Conservation (phyloP, 2,329 filamentous ascomycete genomes). For the Xylogone sp. region DNA sequence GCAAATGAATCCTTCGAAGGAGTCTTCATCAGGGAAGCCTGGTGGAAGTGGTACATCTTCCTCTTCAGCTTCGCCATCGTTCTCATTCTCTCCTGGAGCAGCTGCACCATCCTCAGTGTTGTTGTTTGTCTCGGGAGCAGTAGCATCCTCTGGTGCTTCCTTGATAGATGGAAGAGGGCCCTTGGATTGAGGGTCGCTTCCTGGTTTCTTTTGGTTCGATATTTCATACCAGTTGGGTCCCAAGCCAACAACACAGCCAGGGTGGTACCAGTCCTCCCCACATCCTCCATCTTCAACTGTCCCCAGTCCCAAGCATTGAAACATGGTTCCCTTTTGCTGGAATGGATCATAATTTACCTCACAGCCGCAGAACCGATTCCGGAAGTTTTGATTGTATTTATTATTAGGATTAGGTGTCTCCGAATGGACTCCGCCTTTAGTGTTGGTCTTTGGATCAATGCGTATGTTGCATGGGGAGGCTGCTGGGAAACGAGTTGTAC, state of each 20-base stretch:
- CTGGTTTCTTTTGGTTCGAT: conserved; percentile 31
- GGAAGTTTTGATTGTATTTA: conserved; percentile 94
- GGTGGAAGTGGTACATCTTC: conserved; percentile 69
- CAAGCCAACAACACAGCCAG: conserved; percentile 82
- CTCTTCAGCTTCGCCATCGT: conserved; percentile 41
- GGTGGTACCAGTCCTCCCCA: conserved; percentile 97
- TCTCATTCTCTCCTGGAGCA: conserved; percentile 1
- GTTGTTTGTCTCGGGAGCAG: conserved; percentile 10
- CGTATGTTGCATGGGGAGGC: conserved; percentile 74
- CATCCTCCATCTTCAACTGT: conserved; percentile 79
- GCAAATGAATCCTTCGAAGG: conserved; percentile 87
- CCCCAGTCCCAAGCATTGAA: conserved; percentile 87
- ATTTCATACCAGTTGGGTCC: conserved; percentile 68
- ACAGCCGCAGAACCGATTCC: conserved; percentile 89
- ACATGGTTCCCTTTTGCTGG: conserved; percentile 95
- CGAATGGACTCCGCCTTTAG: conserved; percentile 72
- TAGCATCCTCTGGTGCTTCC: conserved; percentile 40
- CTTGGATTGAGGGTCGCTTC: conserved; percentile 27
- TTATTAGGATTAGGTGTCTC: conserved; percentile 71
- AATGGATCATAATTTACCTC: conserved; percentile 83
- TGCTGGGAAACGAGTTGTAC: conserved; percentile 69
- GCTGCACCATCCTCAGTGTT: conserved; percentile 18
- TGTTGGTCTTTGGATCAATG: conserved; percentile 66
- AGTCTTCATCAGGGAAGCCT: conserved; percentile 84
- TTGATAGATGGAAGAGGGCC: conserved; percentile 43